phyloP scores from a whole-genome alignment of 169 alveolate genomes.

The Eimeria falciformis region DNA sequence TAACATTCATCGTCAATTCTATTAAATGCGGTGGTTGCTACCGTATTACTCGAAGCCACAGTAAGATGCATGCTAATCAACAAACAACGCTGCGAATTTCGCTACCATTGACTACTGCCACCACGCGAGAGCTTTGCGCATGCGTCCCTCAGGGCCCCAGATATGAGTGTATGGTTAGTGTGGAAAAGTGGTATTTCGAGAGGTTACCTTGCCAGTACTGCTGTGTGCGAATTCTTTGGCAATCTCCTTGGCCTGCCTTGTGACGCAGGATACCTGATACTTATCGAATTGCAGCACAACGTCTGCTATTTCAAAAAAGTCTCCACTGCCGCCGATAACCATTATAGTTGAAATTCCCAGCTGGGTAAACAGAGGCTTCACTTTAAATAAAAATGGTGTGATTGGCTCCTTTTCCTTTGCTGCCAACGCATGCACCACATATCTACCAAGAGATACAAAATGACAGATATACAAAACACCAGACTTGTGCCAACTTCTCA shows the following conservation, averaged over 20 bases:
- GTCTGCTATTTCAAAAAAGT: slow-evolving; percentile 82
- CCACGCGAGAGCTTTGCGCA: no score
- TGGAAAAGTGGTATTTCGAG: no score
- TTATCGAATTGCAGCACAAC: slow-evolving; percentile 79
- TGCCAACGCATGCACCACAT: slow-evolving; percentile 8
- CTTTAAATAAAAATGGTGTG: slow-evolving; percentile 79
- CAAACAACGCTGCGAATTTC: no score
- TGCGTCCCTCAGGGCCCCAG: no score
- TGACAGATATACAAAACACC: no score
- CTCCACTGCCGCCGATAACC: slow-evolving; percentile 84
- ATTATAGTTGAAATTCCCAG: slow-evolving; percentile 61
- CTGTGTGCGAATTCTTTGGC: neutral
- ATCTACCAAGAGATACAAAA: neutral
- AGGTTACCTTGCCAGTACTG: slow-evolving; percentile 3
- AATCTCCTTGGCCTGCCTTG: slow-evolving; percentile 78
- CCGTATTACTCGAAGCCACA: no score
- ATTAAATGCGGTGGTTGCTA: no score
- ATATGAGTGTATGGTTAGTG: no score
- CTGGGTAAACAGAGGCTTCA: slow-evolving; percentile 65
- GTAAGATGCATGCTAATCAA: no score
- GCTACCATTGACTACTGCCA: no score
- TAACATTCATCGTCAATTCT: no score
- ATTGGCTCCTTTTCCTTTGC: slow-evolving; percentile 82
- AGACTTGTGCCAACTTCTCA: no score
- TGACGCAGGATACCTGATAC: slow-evolving; percentile 78